Evolutionary conservation across 1,284 basidiomycete species (phyloP).

Genomic region (Ceratobasidium sp.): DNA sequence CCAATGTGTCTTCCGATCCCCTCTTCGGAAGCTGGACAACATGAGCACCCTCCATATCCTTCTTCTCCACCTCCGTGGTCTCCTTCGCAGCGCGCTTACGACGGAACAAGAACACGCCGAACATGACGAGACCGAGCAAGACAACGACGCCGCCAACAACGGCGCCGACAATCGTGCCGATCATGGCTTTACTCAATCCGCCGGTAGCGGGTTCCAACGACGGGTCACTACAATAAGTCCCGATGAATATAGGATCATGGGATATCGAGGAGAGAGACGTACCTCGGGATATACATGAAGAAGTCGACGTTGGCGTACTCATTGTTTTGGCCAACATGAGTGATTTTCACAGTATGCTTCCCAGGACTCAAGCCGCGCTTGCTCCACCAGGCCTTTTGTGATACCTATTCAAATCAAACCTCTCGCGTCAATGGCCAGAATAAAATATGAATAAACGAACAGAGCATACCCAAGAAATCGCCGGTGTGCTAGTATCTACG

Average conservation of each 20-base stretch:
- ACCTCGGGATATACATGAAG: constrained; percentile 32
- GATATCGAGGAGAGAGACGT: background rate
- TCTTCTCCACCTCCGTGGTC: background rate
- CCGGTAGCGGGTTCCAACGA: background rate
- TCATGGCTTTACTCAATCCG: background rate
- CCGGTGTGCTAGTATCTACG: background rate
- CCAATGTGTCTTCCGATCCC: background rate
- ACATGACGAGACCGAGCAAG: background rate
- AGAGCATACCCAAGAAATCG: background rate
- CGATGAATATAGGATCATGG: background rate
- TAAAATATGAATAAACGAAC: too few species aligned
- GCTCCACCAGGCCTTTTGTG: constrained; percentile 27
- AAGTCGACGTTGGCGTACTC: constrained; percentile 32
- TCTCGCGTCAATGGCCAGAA: too few species aligned
- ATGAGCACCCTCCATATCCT: background rate
- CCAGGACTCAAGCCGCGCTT: constrained; percentile 10
- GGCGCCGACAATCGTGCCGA: background rate
- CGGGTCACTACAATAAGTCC: background rate
- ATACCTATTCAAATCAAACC: background rate
- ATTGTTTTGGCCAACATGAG: background rate
- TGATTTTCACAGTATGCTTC: constrained; percentile 3
- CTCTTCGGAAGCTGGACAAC: background rate
- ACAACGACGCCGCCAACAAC: background rate
- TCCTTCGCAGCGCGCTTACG: background rate
- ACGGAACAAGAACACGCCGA: background rate